Evolutionary conservation across 2,329 filamentous ascomycete genomes (phyloP).

Genomic region (Emydomyces testavorans): DNA sequence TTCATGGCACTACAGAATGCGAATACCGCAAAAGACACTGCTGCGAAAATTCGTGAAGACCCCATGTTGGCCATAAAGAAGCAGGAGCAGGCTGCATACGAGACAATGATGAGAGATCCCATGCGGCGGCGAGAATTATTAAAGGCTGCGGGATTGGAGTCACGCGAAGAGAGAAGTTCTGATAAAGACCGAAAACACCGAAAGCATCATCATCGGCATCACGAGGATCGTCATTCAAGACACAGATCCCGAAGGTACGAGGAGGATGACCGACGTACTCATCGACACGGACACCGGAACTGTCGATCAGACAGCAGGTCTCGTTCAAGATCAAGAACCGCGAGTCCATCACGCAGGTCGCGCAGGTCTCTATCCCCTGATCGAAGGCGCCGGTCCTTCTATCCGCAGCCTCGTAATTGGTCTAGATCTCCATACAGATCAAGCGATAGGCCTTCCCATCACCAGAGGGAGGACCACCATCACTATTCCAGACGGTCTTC

Average conservation of each 20-base stretch:
- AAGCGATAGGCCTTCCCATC: slow-evolving; percentile 24
- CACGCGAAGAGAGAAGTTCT: slow-evolving; percentile 25
- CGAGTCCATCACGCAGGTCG: slow-evolving; percentile 15
- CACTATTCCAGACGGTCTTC: slow-evolving; percentile 20
- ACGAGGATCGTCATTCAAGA: slow-evolving; percentile 15
- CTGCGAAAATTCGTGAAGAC: slow-evolving; percentile 78
- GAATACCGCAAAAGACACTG: slow-evolving; percentile 66
- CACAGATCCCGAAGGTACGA: slow-evolving; percentile 21
- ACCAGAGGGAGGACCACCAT: slow-evolving; percentile 22
- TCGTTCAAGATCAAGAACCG: slow-evolving; percentile 31
- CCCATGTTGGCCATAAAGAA: slow-evolving; percentile 87
- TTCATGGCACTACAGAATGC: slow-evolving; percentile 52
- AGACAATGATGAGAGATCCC: slow-evolving; percentile 41
- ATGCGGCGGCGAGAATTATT: slow-evolving; percentile 51
- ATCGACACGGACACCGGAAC: slow-evolving; percentile 28
- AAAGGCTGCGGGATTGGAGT: slow-evolving; percentile 36
- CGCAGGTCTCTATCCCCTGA: slow-evolving; percentile 18
- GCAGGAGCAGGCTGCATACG: slow-evolving; percentile 72
- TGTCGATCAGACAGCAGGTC: slow-evolving; percentile 39
- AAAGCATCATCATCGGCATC: slow-evolving; percentile 22
- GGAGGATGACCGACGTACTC: slow-evolving; percentile 17
- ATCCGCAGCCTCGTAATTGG: slow-evolving; percentile 19
- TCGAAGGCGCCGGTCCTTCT: slow-evolving; percentile 19
- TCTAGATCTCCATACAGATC: slow-evolving; percentile 32
- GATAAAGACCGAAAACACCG: slow-evolving; percentile 40